Evolutionary conservation across 2,329 filamentous ascomycete genomes (phyloP).

Genomic region (Cordyceps pruinosa): DNA sequence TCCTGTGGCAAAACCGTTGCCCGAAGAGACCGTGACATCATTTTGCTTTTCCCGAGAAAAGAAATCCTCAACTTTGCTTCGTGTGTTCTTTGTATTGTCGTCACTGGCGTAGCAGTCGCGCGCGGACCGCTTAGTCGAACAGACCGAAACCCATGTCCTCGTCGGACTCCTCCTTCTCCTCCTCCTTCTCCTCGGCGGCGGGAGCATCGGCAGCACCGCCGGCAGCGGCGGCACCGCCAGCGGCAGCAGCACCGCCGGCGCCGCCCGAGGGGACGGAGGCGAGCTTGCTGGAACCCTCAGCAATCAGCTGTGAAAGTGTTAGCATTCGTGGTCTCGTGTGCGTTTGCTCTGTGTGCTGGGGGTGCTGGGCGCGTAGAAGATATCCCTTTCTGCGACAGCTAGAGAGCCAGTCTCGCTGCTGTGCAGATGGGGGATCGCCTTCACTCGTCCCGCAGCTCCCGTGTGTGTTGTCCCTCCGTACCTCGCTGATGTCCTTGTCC

Average conservation of each 20-base stretch:
- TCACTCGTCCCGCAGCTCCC: background rate
- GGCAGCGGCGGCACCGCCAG: slow-evolving; percentile 61
- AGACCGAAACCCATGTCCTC: slow-evolving; percentile 74
- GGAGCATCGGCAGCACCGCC: slow-evolving; percentile 54
- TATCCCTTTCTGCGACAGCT: background rate
- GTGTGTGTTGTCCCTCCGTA: slow-evolving; percentile 37
- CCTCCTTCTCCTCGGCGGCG: slow-evolving; percentile 51
- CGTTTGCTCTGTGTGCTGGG: too few relatives aligned
- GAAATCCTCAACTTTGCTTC: background rate
- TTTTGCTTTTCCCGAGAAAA: slow-evolving; percentile 25
- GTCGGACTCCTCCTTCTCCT: slow-evolving; percentile 57
- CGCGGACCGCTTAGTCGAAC: slow-evolving; percentile 55
- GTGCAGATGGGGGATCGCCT: too few relatives aligned
- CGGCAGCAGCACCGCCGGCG: slow-evolving; percentile 62
- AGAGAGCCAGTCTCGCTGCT: too few relatives aligned
- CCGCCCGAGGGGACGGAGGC: slow-evolving; percentile 95
- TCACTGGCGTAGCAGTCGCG: slow-evolving; percentile 24
- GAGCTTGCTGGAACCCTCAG: slow-evolving; percentile 85
- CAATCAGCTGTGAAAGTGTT: slow-evolving; percentile 62
- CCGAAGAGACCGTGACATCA: slow-evolving; percentile 25
- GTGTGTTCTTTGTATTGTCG: slow-evolving; percentile 17
- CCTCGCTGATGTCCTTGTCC: slow-evolving; percentile 90
- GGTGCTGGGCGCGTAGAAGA: background rate
- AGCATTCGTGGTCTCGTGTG: slow-evolving; percentile 11
- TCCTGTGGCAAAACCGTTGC: slow-evolving; percentile 18